A percentile compares a stretch with the other conserved stretches of the same genome.
These are phyloP conservation scores for Gentiana dahurica DNA, from an alignment of 257 asterid genomes.

Conservation along the genomic window DNA sequence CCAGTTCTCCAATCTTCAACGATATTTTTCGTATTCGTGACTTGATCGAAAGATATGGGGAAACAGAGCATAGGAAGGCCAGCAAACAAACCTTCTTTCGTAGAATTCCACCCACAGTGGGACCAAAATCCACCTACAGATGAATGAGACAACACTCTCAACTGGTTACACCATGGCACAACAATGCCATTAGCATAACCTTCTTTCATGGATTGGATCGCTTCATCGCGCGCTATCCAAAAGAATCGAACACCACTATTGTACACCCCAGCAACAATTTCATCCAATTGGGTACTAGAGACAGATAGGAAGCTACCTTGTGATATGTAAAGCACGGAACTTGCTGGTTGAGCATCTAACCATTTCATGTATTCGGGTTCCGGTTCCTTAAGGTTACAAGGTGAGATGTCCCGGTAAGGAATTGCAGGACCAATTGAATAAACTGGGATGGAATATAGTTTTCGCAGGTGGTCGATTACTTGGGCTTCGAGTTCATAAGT, in stretches of 20 bases:
- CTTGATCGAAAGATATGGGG: conserved; percentile 40
- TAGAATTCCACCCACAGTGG: conserved; percentile 76
- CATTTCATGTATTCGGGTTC: conserved; percentile 26
- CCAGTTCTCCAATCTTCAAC: conserved; percentile 57
- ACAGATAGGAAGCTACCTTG: conserved; percentile 64
- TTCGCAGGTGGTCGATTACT: conserved; percentile 29
- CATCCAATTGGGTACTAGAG: conserved; percentile 41
- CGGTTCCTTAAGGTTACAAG: background rate
- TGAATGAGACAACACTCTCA: conserved; percentile 38
- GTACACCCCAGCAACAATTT: conserved; percentile 16
- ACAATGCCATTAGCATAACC: conserved; percentile 20
- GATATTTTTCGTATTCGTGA: conserved; percentile 32
- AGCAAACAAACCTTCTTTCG: conserved; percentile 31
- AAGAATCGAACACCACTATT: conserved; percentile 32
- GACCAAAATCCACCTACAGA: conserved; percentile 54
- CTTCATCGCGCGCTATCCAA: conserved; percentile 40
- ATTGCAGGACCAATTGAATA: conserved; percentile 62
- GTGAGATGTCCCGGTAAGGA: conserved; percentile 28
- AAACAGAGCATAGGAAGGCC: conserved; percentile 45
- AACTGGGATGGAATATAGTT: conserved; percentile 31
- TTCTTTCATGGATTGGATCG: conserved; percentile 3
- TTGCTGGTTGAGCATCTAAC: conserved; percentile 53
- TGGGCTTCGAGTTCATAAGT: conserved; percentile 43
- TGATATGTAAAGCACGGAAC: conserved; percentile 53
- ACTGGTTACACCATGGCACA: conserved; percentile 60